These are phyloP conservation scores for Medicago arabica DNA, from an alignment of 306 rosid species.

Conservation along the genomic window DNA sequence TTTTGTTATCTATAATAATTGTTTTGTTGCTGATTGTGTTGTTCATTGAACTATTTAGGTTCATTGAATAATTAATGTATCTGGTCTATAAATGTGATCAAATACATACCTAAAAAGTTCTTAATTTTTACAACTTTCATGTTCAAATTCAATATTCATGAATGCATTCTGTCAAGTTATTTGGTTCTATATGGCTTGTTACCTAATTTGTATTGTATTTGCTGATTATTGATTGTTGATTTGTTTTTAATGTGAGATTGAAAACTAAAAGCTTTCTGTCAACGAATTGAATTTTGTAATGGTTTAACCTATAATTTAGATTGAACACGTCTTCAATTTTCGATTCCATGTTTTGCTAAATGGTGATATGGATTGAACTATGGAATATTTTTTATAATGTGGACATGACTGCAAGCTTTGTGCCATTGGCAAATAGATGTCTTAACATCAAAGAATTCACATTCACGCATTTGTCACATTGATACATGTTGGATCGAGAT, in stretches of 20 bases:
- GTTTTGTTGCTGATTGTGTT: not conserved
- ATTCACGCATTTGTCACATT: not conserved
- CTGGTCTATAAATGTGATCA: too few relatives aligned
- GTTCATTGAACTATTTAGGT: too few relatives aligned
- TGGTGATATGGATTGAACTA: too few relatives aligned
- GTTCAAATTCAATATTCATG: conserved; percentile 4
- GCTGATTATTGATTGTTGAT: not conserved
- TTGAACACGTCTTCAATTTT: not conserved
- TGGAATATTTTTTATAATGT: too few relatives aligned
- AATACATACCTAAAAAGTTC: too few relatives aligned
- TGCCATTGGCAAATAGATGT: too few relatives aligned
- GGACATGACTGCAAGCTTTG: too few relatives aligned
- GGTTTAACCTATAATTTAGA: not conserved
- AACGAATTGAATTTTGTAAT: not conserved
- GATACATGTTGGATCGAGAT: not conserved
- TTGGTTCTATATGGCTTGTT: not conserved
- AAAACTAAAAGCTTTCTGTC: not conserved
- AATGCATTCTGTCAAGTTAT: not conserved
- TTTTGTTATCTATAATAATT: not conserved
- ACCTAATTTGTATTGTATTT: not conserved
- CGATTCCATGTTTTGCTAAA: too few relatives aligned
- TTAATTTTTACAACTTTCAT: not conserved
- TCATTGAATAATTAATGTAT: too few relatives aligned
- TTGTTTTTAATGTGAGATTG: not conserved
- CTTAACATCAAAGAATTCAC: too few relatives aligned